phyloP scores from a whole-genome alignment of 257 asterid species.

The Scutellaria galericulata region DNA sequence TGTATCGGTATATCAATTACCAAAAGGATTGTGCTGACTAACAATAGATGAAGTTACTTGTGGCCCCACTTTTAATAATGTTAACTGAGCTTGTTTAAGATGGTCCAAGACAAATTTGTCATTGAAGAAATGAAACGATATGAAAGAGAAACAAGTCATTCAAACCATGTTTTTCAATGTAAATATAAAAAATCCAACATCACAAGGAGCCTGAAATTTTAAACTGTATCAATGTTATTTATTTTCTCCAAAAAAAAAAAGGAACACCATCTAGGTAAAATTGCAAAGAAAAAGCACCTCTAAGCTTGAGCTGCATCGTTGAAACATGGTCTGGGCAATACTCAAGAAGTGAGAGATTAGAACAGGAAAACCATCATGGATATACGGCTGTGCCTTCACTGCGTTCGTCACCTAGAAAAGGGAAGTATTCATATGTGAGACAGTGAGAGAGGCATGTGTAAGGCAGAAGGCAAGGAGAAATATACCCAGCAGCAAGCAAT shows the following conservation, averaged over 20 bases:
- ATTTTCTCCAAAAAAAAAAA: neutral
- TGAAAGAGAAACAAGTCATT: slow-evolving; percentile 6
- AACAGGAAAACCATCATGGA: slow-evolving; percentile 64
- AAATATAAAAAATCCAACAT: slow-evolving; percentile 15
- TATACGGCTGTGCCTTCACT: slow-evolving; percentile 73
- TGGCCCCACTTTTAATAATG: neutral
- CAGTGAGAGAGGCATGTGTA: slow-evolving; percentile 29
- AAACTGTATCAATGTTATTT: slow-evolving; percentile 9
- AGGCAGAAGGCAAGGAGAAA: slow-evolving; percentile 21
- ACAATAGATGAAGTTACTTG: neutral
- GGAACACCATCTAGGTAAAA: slow-evolving; percentile 17
- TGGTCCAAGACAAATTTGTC: neutral
- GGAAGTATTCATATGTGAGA: slow-evolving; percentile 29
- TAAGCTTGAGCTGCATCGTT: slow-evolving; percentile 77
- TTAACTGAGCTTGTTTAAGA: neutral
- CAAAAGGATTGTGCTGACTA: neutral
- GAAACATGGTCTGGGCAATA: slow-evolving; percentile 75
- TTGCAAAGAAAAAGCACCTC: slow-evolving; percentile 61
- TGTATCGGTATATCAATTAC: neutral
- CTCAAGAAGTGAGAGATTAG: slow-evolving; percentile 66
- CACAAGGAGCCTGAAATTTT: slow-evolving; percentile 11
- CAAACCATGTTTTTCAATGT: slow-evolving; percentile 3
- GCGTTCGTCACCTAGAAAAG: slow-evolving; percentile 71
- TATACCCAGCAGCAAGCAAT: slow-evolving; percentile 24
- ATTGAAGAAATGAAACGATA: neutral